Evolutionary conservation across 2,329 filamentous ascomycete genomes (phyloP).

Genomic region (Phaeophleospora eucalypticola): DNA sequence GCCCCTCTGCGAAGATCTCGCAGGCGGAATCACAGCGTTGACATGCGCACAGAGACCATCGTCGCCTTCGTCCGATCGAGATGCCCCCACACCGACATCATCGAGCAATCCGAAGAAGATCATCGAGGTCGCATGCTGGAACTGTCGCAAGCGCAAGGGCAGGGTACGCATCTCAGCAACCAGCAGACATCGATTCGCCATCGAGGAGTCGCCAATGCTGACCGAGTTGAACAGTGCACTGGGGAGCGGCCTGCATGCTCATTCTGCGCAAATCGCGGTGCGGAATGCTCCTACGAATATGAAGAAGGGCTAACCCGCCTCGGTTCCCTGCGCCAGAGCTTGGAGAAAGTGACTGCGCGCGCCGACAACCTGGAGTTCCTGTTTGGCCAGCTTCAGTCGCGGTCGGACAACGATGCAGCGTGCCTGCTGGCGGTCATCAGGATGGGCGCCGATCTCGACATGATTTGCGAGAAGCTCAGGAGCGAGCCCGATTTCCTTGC

Average conservation of each 20-base stretch:
- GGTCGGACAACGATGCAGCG: constrained; percentile 20
- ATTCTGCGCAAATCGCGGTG: constrained; percentile 11
- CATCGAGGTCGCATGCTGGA: constrained; percentile 22
- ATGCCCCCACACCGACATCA: background rate
- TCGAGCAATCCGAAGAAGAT: constrained; percentile 11
- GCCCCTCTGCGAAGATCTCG: background rate
- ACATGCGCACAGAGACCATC: background rate
- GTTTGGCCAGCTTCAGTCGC: constrained; percentile 17
- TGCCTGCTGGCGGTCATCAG: constrained; percentile 18
- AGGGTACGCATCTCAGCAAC: constrained; percentile 6
- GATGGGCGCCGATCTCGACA: constrained; percentile 18
- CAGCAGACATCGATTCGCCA: background rate
- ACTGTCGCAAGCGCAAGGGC: constrained; percentile 20
- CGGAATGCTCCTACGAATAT: constrained; percentile 20
- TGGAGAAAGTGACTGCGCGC: constrained; percentile 13
- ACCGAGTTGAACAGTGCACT: constrained; percentile 7
- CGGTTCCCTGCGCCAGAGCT: constrained; percentile 13
- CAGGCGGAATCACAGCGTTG: background rate
- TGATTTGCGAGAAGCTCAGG: constrained; percentile 15
- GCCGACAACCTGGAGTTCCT: constrained; percentile 19
- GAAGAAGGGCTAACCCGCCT: constrained; percentile 19
- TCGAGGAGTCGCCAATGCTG: background rate
- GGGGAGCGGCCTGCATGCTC: constrained; percentile 17
- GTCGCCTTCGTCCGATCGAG: background rate
- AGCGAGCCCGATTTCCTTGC: background rate